phyloP scores from a whole-genome alignment of 2,329 filamentous ascomycete genomes.

The Alternaria sp. region DNA sequence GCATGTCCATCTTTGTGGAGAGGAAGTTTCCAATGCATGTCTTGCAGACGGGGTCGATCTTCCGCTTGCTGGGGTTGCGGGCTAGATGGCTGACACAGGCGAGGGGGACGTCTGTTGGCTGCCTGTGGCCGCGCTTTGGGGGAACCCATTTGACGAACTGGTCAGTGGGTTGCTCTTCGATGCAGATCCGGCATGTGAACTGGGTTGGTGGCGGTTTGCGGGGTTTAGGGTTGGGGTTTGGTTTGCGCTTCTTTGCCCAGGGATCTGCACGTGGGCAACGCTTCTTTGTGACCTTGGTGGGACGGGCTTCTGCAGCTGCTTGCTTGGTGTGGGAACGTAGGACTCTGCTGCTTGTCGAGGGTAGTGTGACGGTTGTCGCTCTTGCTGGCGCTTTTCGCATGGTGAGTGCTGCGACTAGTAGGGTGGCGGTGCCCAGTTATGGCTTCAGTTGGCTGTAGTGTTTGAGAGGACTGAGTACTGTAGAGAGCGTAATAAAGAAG shows the following conservation, averaged over 20 bases:
- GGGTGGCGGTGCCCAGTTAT: neutral
- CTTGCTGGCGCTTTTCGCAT: neutral
- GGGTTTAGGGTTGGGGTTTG: slow-evolving; percentile 19
- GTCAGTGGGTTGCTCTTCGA: slow-evolving; percentile 24
- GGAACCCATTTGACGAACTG: slow-evolving; percentile 34
- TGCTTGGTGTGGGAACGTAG: slow-evolving; percentile 28
- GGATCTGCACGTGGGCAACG: slow-evolving; percentile 28
- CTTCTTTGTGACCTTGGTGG: slow-evolving; percentile 11
- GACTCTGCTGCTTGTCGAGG: slow-evolving; percentile 8
- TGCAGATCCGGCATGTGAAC: slow-evolving; percentile 40
- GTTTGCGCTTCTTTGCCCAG: slow-evolving; percentile 36
- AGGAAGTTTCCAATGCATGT: slow-evolving; percentile 36
- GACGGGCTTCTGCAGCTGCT: neutral
- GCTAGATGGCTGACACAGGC: slow-evolving; percentile 36
- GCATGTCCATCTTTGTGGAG: slow-evolving; percentile 32
- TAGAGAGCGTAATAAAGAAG: neutral
- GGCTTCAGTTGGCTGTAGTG: neutral
- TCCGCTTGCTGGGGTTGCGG: slow-evolving; percentile 30
- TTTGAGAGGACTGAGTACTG: neutral
- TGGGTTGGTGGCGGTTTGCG: slow-evolving; percentile 27
- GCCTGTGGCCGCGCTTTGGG: slow-evolving; percentile 8
- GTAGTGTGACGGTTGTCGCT: neutral
- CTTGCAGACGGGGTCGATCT: slow-evolving; percentile 39
- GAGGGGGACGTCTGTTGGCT: slow-evolving; percentile 23
- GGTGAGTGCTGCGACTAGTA: slow-evolving; percentile 1